Evolutionary conservation across 768 basidiomycete genomes (phyloP), one percentile per base, ranked within the genome.

Genomic region (Pleurotus citrinopileatus): DNA sequence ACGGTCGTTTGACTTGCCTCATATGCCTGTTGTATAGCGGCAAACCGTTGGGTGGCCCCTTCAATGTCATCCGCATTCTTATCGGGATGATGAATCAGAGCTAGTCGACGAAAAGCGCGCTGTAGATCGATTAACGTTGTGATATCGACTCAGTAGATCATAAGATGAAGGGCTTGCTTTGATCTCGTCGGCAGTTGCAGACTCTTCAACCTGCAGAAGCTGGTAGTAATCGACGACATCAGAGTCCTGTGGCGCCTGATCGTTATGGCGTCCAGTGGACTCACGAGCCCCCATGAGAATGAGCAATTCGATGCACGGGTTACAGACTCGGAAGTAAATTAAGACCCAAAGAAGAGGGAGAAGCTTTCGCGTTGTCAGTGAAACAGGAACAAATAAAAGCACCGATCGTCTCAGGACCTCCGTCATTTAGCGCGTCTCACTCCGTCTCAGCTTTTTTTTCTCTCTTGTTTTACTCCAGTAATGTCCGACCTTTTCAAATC

Each of bases 11-110:
- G 25, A 65, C 79, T 47, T 58, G 90, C 94, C 79, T 98, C 97
- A 63, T 98, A 98, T 3, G 97, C 97, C 63, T 96, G 91, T 62
- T 98, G 97, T 6, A 99, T 71, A 15, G 81, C 71, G 1, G 95
- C 88, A 65, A 98, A 99, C 10, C 87, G 81, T 60, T 88, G 75
- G 0, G 94, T 98, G 0, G 97, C 85, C 32, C 83, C 91, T 58
- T 96, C 92, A 3, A 89, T 67, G 61, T 96, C 86, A 57, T 85
- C 77, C 42, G 74, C 71, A 63, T 98, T 98, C 72, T 98, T 91
- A 66, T 94, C 91, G 2, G 91, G 91, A 65, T 94, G 89, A 69
- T 91, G 86, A 34, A 91, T 73, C 36, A 96, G 79, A 7, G 94
- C 94, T 12, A 94, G 79, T 63, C 80, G 84, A 55, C 94, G 79